Evolutionary conservation across 164 flowering plant species (phyloP).

Genomic region (Echeveria elegans): DNA sequence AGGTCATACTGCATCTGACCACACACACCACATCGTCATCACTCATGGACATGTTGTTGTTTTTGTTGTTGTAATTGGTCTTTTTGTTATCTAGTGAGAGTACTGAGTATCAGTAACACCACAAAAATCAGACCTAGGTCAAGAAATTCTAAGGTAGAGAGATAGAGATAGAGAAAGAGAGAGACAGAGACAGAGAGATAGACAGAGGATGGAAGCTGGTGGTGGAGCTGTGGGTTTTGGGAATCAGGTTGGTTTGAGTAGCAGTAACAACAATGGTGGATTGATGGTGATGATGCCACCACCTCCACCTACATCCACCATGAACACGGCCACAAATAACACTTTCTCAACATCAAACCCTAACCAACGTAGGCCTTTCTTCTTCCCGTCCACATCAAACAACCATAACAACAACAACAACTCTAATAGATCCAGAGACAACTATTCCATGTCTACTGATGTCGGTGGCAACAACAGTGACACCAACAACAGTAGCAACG

Average conservation of each 20-base stretch:
- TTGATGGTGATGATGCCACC: slow-evolving; percentile 44
- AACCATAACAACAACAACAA: slow-evolving; percentile 15
- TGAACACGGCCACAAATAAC: slow-evolving; percentile 7
- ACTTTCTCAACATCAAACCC: not conserved
- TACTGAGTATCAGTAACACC: not conserved
- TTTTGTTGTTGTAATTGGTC: not conserved
- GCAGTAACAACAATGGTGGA: slow-evolving; percentile 16
- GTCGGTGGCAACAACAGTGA: slow-evolving; percentile 5
- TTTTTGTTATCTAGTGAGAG: not conserved
- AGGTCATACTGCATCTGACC: slow-evolving; percentile 19
- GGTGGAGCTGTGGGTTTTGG: slow-evolving; percentile 46
- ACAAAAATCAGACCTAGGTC: not conserved
- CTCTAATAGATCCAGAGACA: slow-evolving; percentile 10
- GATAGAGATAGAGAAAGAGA: not conserved
- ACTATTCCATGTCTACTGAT: slow-evolving; percentile 30
- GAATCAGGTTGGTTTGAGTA: slow-evolving; percentile 17
- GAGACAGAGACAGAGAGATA: slow-evolving; percentile 1
- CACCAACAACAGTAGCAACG: not conserved
- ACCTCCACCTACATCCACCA: slow-evolving; percentile 16
- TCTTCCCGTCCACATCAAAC: slow-evolving; percentile 18
- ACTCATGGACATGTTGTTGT: not conserved
- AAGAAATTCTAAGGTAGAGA: not conserved
- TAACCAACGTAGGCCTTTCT: slow-evolving; percentile 2
- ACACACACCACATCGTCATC: not conserved
- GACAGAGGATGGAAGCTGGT: slow-evolving; percentile 34